These are phyloP conservation scores for Fraxinus quadrangulata DNA, from an alignment of 257 asterid species.

Conservation along the genomic window DNA sequence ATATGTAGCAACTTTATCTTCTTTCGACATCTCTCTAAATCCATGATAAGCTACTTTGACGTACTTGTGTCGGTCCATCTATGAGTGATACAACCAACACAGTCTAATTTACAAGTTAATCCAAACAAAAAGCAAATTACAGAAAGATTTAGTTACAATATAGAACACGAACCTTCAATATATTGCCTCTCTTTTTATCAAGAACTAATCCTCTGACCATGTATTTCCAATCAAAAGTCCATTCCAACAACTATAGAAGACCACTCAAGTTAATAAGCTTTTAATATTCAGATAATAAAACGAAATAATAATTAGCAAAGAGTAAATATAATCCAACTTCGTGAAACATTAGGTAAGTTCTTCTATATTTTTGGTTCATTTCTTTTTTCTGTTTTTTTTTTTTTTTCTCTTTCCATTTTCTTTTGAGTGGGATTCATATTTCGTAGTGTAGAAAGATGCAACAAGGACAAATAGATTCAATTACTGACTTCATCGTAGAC, in stretches of 20 bases:
- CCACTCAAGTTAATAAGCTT: slow-evolving; percentile 23
- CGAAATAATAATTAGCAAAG: slow-evolving; percentile 10
- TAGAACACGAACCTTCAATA: slow-evolving; percentile 70
- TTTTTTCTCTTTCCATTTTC: not conserved
- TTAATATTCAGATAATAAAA: slow-evolving; percentile 13
- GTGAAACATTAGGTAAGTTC: not conserved
- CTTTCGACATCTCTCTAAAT: slow-evolving; percentile 80
- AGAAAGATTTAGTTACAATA: not conserved
- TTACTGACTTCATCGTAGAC: slow-evolving; percentile 13
- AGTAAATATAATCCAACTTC: not conserved
- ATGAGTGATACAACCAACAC: slow-evolving; percentile 23
- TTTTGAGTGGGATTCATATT: not conserved
- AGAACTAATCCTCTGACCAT: slow-evolving; percentile 98
- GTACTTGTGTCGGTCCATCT: slow-evolving; percentile 98
- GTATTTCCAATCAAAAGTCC: slow-evolving; percentile 92
- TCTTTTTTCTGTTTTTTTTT: not conserved
- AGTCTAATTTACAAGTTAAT: not conserved
- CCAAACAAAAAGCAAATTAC: not conserved
- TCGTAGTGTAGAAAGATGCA: not conserved
- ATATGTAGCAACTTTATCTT: slow-evolving; percentile 85
- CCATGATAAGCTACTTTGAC: slow-evolving; percentile 99
- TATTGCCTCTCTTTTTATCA: slow-evolving; percentile 91
- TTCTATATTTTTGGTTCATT: not conserved
- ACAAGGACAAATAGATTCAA: not conserved
- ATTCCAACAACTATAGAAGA: slow-evolving; percentile 64